phyloP scores from a whole-genome alignment of 176 grass and related monocot species.

The Metroxylon sagu region DNA sequence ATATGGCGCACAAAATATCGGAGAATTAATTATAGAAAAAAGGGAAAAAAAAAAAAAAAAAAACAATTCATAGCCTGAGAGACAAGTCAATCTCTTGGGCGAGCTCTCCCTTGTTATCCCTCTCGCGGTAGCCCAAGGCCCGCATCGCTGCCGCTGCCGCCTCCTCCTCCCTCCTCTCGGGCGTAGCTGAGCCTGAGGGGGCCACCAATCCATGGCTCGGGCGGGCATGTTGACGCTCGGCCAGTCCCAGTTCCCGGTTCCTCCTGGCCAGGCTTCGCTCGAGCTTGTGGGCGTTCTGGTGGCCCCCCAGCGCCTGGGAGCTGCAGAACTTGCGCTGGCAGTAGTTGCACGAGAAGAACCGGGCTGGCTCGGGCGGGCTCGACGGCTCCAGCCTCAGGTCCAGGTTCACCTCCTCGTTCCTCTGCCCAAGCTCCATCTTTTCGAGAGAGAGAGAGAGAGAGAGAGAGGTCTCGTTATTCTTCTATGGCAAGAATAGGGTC shows the following conservation, averaged over 20 bases:
- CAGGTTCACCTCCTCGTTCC: conserved; percentile 37
- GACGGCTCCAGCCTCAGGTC: conserved; percentile 45
- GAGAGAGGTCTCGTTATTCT: no score
- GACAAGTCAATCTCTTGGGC: conserved; percentile 60
- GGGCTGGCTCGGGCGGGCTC: conserved; percentile 24
- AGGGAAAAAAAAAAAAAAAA: neutral
- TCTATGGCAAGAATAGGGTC: no score
- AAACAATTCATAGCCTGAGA: conserved; percentile 46
- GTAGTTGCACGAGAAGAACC: conserved; percentile 77
- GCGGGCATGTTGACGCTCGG: no score
- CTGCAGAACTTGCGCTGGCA: conserved; percentile 71
- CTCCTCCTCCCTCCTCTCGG: no score
- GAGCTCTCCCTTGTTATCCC: conserved; percentile 17
- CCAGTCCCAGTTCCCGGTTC: neutral
- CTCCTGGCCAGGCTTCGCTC: conserved; percentile 43
- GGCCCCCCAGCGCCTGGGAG: conserved; percentile 88
- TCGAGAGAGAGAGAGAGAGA: no score
- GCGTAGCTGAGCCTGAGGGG: no score
- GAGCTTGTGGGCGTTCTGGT: conserved; percentile 95
- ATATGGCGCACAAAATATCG: no score
- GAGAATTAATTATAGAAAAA: no score
- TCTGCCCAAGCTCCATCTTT: no score
- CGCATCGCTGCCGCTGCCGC: no score
- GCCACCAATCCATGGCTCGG: no score
- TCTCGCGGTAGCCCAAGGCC: neutral